phyloP scores from a whole-genome alignment of 306 rosid species.

The Acacia confusa region DNA sequence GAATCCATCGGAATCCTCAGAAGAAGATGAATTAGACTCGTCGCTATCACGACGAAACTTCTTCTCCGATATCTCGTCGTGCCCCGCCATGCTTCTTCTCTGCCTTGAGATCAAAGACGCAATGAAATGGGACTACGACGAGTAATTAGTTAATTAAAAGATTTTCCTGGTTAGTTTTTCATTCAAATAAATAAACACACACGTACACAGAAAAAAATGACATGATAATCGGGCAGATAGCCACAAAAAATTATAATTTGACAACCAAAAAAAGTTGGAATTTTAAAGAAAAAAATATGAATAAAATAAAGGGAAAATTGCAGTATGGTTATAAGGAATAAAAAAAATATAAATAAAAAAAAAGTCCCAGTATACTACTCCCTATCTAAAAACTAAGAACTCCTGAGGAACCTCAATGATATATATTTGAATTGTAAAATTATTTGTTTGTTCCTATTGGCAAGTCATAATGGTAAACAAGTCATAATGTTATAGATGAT shows the following conservation, averaged over 20 bases:
- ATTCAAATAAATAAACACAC: neutral
- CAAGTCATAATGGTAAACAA: no score
- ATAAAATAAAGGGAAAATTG: no score
- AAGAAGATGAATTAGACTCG: neutral
- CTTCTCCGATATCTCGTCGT: neutral
- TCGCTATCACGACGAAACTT: neutral
- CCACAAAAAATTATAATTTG: neutral
- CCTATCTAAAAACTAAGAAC: no score
- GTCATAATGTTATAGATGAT: no score
- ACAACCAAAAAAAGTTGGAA: neutral
- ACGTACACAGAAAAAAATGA: neutral
- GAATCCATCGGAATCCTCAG: conserved; percentile 32
- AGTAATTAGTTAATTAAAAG: neutral
- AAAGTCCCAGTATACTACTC: no score
- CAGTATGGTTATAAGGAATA: no score
- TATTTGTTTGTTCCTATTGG: no score
- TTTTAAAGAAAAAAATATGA: neutral
- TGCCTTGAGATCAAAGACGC: neutral
- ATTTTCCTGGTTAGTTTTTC: neutral
- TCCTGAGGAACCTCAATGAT: no score
- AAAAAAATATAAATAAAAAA: no score
- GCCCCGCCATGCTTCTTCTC: neutral
- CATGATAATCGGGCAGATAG: neutral
- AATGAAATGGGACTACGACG: neutral
- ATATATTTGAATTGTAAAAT: no score